Evolutionary conservation across 371 early-diverging fungal species (phyloP), one percentile per base, ranked within the genome.

Genomic region (Mycotypha africana): DNA sequence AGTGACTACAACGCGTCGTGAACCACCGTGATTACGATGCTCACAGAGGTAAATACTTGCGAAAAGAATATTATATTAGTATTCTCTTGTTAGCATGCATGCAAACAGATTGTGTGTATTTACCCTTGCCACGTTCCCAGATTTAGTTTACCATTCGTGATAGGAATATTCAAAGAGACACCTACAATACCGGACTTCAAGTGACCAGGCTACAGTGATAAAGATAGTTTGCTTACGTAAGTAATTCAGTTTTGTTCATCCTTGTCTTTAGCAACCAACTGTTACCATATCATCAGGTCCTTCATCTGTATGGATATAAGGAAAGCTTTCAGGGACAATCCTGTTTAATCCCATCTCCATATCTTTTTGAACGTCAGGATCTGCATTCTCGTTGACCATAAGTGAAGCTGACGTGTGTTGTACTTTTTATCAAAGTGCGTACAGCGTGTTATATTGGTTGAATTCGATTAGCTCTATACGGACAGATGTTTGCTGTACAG

Each of bases 71-170:
- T n/a, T n/a, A 23, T 12, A 20, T 35, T 56, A 50, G 48, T 42
- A 30, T 28, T 36, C 5, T 7, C 16, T 26, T 17, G 40, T 16
- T 24, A 20, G 10, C 14, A 14, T 33, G 5, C 16, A 24, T 16
- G 15, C 19, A 49, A 7, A n/a, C 22, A 23, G 37, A 4, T 16
- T n/a, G n/a, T n/a, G n/a, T n/a, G n/a, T 10, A 8, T 67, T 70
- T 76, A 82, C 86, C 95, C 95, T 73, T 91, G 92, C 92, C 92
- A 91, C n/a, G 84, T 88, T n/a, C 91, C 92, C 10, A 89, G 66
- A 17, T 81, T 85, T 14, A 95, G 60, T 23, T 64, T 60, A 1
- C 95, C 93, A 28, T 91, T 73, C 8, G 75, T 75, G 33, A 95
- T 85, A 1, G 96, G 96, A 34, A 95, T 88, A 51, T 84, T 89